A percentile compares a stretch with the other conserved stretches of the same genome.
These are phyloP conservation scores for Earliella scabrosa DNA, from an alignment of 1,284 basidiomycete genomes.

Conservation along the genomic window DNA sequence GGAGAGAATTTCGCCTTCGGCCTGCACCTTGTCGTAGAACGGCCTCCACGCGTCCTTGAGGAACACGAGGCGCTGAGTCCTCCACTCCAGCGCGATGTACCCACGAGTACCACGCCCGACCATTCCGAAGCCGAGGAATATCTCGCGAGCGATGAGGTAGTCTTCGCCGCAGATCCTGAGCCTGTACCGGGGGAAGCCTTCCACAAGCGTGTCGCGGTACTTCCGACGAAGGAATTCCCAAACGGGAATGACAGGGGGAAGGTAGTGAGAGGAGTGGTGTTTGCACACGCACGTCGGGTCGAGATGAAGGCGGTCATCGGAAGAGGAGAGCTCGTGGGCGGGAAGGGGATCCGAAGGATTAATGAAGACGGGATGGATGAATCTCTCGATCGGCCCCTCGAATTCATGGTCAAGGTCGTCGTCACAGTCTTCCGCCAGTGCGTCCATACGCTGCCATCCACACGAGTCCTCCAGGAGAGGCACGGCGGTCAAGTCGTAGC, in stretches of 20 bases:
- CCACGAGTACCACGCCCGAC: slow-evolving; percentile 13
- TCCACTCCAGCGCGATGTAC: slow-evolving; percentile 10
- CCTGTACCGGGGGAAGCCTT: neutral
- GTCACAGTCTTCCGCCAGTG: neutral
- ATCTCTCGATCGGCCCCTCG: neutral
- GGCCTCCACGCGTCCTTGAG: slow-evolving; percentile 18
- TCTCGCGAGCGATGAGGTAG: slow-evolving; percentile 4
- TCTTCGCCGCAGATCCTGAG: neutral
- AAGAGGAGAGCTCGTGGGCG: neutral
- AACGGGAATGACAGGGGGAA: neutral
- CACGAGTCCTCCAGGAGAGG: neutral
- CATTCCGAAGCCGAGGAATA: neutral
- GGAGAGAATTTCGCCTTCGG: slow-evolving; percentile 6
- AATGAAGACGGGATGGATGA: neutral
- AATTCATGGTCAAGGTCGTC: neutral
- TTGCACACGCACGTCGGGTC: neutral
- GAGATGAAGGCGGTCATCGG: neutral
- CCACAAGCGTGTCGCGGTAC: neutral
- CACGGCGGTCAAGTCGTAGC: slow-evolving; percentile 13
- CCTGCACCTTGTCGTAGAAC: slow-evolving; percentile 1
- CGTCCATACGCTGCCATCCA: slow-evolving; percentile 3
- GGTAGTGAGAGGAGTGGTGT: too few species aligned
- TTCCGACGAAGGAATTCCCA: too few species aligned
- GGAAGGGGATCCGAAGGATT: neutral
- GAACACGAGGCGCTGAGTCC: slow-evolving; percentile 2